Evolutionary conservation across 805 yeast species (phyloP).

Genomic region (Hanseniaspora vineae): DNA sequence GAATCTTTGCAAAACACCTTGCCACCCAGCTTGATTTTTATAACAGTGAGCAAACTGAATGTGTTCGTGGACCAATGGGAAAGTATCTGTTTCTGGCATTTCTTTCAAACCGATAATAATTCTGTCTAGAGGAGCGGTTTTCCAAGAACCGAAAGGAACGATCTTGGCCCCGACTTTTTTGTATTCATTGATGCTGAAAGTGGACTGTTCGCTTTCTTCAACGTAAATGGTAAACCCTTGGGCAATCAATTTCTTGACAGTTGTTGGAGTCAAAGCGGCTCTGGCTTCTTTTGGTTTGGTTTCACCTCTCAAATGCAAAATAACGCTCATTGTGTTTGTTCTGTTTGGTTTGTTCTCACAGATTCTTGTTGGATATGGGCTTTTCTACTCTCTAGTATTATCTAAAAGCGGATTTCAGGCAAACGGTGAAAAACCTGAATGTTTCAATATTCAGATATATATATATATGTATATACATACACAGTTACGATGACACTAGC

Average conservation of each 20-base stretch:
- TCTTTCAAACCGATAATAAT: conserved; percentile 90
- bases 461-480: too few relatives aligned
- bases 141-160: conserved; percentile 93
- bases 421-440: too few relatives aligned
- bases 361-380: background rate
- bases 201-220: conserved; percentile 77
- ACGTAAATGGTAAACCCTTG: conserved; percentile 85
- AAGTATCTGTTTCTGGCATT: conserved; percentile 75
- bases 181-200: conserved; percentile 67
- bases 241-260: conserved; percentile 68
- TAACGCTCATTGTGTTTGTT: conserved; percentile 28
- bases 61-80: conserved; percentile 92
- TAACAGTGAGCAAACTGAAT: conserved; percentile 98
- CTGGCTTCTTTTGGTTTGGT: conserved; percentile 95
- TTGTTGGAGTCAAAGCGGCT: conserved; percentile 90
- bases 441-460: too few relatives aligned
- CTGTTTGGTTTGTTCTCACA: background rate
- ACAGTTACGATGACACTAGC: too few relatives aligned
- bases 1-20: conserved; percentile 77
- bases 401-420: too few relatives aligned
- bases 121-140: conserved; percentile 77
- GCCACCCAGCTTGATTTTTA: conserved; percentile 96
- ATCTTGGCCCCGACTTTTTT: conserved; percentile 69
- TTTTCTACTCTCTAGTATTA: too few relatives aligned
- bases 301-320: conserved; percentile 88